Percentiles rank a stretch among this genome's conserved stretches.
Conservation (phyloP, 192 early-diverging fungal genomes). For the Funneliformis geosporum region DNA sequence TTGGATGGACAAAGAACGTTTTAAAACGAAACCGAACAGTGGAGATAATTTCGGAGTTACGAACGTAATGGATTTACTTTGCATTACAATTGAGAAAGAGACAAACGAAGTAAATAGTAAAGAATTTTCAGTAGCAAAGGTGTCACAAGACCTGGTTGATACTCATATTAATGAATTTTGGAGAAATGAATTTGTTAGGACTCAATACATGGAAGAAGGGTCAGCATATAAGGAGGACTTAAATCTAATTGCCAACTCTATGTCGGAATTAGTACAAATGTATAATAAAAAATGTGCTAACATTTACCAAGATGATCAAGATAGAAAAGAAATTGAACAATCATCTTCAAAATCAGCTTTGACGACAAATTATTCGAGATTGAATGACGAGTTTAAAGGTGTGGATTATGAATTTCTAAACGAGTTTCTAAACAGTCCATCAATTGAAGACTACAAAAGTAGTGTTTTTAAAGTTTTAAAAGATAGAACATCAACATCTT, state of each 20-base stretch:
- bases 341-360: background rate
- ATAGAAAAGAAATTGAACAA: background rate
- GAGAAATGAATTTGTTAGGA: background rate
- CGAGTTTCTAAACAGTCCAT: background rate
- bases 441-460: background rate
- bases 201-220: background rate
- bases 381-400: background rate
- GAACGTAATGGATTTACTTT: background rate
- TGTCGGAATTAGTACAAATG: background rate
- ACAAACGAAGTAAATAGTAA: background rate
- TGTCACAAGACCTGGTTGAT: background rate
- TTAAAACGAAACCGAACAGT: background rate
- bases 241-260: background rate
- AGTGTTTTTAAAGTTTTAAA: background rate
- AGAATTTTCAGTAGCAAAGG: background rate
- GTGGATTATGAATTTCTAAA: background rate
- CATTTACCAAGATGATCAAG: background rate
- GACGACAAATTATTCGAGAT: background rate
- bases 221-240: background rate
- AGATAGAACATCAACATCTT: background rate
- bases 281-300: background rate
- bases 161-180: background rate
- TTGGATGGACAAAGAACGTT: constrained; percentile 29
- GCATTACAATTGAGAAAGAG: background rate
- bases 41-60: background rate